These are phyloP conservation scores for Colletotrichum sp. DNA, from an alignment of 2,329 filamentous ascomycete species.

Conservation along the genomic window DNA sequence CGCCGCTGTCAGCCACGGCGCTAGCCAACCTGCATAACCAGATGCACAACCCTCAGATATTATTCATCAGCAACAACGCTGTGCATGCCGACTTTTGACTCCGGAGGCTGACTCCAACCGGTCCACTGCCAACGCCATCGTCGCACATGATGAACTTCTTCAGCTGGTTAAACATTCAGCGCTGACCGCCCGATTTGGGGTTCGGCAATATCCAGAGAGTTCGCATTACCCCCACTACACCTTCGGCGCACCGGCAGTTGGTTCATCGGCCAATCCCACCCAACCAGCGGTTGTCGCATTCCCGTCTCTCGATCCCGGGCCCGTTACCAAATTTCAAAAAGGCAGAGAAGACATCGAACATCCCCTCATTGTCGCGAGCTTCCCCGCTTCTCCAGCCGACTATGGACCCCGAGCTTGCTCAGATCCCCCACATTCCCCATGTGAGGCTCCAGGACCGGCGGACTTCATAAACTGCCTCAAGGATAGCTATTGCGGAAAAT, in stretches of 20 bases:
- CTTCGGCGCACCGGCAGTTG: conserved; percentile 7
- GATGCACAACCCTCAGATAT: background rate
- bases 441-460: conserved; percentile 8
- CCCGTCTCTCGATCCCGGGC: conserved; percentile 10
- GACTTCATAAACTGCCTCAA: conserved; percentile 2
- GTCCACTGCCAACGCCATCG: background rate
- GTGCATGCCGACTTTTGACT: background rate
- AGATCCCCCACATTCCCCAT: conserved; percentile 12
- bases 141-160: background rate
- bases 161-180: background rate
- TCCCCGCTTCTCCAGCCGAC: conserved; percentile 19
- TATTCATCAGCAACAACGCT: background rate
- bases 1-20: background rate
- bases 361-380: conserved; percentile 9
- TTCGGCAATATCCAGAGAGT: background rate
- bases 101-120: background rate
- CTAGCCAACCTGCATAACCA: background rate
- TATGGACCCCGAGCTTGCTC: conserved; percentile 11
- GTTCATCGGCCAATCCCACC: background rate
- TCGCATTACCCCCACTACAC: conserved; percentile 10
- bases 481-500: background rate
- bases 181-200: background rate
- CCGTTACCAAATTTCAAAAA: background rate
- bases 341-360: conserved; percentile 1
- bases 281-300: background rate